These are phyloP conservation scores for Starmera stellimalicola DNA, from an alignment of 1,139 yeast species.

Conservation along the genomic window DNA sequence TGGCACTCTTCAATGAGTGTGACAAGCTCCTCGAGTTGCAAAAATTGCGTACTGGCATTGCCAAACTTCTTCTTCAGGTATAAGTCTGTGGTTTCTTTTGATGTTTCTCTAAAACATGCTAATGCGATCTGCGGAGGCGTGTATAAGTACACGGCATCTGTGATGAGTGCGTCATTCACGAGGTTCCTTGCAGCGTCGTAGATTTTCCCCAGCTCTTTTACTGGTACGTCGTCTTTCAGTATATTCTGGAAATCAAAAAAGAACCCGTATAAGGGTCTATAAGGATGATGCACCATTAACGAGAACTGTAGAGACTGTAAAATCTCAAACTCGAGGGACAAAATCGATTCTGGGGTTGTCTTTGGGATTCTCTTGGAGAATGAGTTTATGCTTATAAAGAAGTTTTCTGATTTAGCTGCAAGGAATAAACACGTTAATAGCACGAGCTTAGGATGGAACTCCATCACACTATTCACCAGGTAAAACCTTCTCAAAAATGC, in stretches of 20 bases:
- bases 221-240: conserved; percentile 28
- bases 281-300: conserved; percentile 79
- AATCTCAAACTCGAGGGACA: conserved; percentile 70
- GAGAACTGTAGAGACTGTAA: conserved; percentile 72
- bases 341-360: conserved; percentile 52
- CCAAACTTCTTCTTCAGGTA: conserved; percentile 56
- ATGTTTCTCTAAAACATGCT: conserved; percentile 66
- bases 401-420: conserved; percentile 90
- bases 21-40: conserved; percentile 36
- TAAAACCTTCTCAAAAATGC: conserved; percentile 78
- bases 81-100: conserved; percentile 52
- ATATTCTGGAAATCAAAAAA: conserved; percentile 78
- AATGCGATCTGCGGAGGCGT: conserved; percentile 95
- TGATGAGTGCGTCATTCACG: conserved; percentile 55
- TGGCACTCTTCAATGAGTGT: conserved; percentile 41
- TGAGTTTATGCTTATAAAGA: conserved; percentile 76
- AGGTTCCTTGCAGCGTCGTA: conserved; percentile 64
- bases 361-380: conserved; percentile 65
- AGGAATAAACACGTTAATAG: conserved; percentile 80
- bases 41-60: conserved; percentile 8
- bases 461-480: conserved; percentile 71
- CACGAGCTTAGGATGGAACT: conserved; percentile 75
- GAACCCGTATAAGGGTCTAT: conserved; percentile 82
- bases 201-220: conserved; percentile 30
- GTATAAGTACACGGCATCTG: conserved; percentile 67